These are phyloP conservation scores for Tylopilus subfusipes DNA, from an alignment of 768 basidiomycete species.

Conservation along the genomic window DNA sequence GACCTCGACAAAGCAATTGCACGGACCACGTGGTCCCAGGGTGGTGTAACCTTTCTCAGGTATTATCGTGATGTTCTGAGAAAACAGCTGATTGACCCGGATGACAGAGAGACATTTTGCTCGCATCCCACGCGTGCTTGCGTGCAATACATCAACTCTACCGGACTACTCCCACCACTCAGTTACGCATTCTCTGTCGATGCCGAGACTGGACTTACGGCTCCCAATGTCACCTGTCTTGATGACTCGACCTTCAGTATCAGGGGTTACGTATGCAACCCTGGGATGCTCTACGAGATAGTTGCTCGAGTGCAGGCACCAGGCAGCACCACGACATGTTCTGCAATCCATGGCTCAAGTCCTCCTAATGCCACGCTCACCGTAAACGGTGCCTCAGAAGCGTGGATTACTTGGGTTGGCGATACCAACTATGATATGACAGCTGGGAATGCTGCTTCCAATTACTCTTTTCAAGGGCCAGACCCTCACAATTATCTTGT, in stretches of 20 bases:
- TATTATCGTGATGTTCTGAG: conserved; percentile 19
- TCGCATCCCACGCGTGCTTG: conserved; percentile 63
- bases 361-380: conserved; percentile 47
- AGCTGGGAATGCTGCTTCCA: conserved; percentile 52
- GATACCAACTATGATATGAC: conserved; percentile 65
- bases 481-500: conserved; percentile 55
- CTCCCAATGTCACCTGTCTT: conserved; percentile 59
- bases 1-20: conserved; percentile 63
- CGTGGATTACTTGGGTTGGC: conserved; percentile 73
- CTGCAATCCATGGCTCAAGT: conserved; percentile 20
- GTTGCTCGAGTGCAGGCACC: conserved; percentile 45
- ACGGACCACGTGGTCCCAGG: conserved; percentile 59
- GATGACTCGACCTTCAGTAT: conserved; percentile 53
- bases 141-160: conserved; percentile 49
- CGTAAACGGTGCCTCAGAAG: conserved; percentile 45
- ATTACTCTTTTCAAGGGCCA: conserved; percentile 60
- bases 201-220: conserved; percentile 46
- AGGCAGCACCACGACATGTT: conserved; percentile 33
- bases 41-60: conserved; percentile 46
- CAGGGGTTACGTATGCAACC: conserved; percentile 43
- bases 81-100: not conserved
- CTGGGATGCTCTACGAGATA: conserved; percentile 73
- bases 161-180: conserved; percentile 36
- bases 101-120: conserved; percentile 55
- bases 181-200: conserved; percentile 46